Evolutionary conservation across 768 basidiomycete species (phyloP).

Genomic region (Pulveroboletus sp.): DNA sequence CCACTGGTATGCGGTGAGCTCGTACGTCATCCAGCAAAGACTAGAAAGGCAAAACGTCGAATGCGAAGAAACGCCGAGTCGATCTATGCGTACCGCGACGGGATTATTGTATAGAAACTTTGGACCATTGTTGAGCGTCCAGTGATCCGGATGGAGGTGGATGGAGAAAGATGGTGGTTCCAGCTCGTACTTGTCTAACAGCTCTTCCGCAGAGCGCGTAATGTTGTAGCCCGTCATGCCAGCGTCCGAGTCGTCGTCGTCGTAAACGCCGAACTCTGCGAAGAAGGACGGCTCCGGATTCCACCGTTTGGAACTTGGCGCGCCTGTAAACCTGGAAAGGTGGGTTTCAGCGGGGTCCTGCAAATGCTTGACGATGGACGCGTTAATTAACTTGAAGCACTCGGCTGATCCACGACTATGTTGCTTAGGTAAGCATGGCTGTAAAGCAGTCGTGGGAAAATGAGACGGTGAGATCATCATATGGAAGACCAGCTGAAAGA

Average conservation of each 20-base stretch:
- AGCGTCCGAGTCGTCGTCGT: conserved; percentile 15
- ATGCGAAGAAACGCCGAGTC: background rate
- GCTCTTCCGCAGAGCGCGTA: conserved; percentile 56
- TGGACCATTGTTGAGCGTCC: conserved; percentile 76
- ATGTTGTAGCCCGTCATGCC: conserved; percentile 71
- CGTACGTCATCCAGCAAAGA: conserved; percentile 80
- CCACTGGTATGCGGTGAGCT: conserved; percentile 78
- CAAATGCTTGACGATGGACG: conserved; percentile 11
- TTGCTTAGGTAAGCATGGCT: conserved; percentile 21
- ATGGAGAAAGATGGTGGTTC: conserved; percentile 74
- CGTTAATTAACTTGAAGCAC: conserved; percentile 17
- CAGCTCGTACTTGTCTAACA: conserved; percentile 53
- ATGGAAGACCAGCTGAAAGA: conserved; percentile 39
- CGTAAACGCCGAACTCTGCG: background rate
- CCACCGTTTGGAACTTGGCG: background rate
- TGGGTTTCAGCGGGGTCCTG: background rate
- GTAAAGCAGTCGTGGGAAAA: conserved; percentile 23
- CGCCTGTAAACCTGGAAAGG: background rate
- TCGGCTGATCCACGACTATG: background rate
- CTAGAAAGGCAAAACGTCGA: conserved; percentile 37
- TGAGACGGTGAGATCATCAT: conserved; percentile 10
- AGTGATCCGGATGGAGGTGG: conserved; percentile 73
- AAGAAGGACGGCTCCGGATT: background rate
- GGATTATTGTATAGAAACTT: conserved; percentile 81
- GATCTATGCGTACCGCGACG: conserved; percentile 47